phyloP scores from a whole-genome alignment of 1,284 basidiomycete genomes.

The Inonotus obliquus region DNA sequence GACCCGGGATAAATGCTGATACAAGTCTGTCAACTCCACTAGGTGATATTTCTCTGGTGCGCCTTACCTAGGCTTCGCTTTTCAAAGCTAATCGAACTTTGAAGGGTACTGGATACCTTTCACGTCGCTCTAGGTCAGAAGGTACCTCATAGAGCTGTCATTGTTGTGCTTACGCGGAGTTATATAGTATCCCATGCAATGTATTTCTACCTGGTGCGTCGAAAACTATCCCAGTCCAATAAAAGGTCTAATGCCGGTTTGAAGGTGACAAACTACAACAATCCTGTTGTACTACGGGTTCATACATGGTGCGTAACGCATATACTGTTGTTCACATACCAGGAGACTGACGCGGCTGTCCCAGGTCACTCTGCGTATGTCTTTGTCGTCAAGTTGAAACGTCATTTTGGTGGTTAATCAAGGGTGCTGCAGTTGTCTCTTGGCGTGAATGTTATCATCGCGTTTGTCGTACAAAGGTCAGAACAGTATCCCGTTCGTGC shows the following conservation, averaged over 20 bases:
- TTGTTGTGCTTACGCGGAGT: background rate
- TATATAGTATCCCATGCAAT: constrained; percentile 37
- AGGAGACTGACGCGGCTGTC: background rate
- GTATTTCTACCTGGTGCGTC: constrained; percentile 37
- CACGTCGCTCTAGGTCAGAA: constrained; percentile 38
- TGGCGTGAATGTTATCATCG: constrained; percentile 14
- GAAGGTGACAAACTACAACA: constrained; percentile 34
- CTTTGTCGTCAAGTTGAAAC: background rate
- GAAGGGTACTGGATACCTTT: constrained; percentile 37
- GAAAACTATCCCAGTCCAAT: background rate
- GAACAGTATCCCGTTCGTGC: background rate
- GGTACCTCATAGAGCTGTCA: background rate
- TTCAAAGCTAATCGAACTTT: too few relatives aligned
- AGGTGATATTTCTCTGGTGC: constrained; percentile 15
- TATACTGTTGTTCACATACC: background rate
- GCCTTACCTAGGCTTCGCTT: background rate
- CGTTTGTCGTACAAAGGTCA: constrained; percentile 16
- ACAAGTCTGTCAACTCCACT: background rate
- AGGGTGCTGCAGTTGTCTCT: constrained; percentile 1
- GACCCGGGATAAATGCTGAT: background rate
- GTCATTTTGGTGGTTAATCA: background rate
- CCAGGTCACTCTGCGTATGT: constrained; percentile 11
- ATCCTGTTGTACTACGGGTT: constrained; percentile 25
- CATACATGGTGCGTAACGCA: constrained; percentile 29
- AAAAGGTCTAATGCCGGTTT: background rate